Conservation (phyloP, 2,329 filamentous ascomycete species). For the Trichoderma sp. region DNA sequence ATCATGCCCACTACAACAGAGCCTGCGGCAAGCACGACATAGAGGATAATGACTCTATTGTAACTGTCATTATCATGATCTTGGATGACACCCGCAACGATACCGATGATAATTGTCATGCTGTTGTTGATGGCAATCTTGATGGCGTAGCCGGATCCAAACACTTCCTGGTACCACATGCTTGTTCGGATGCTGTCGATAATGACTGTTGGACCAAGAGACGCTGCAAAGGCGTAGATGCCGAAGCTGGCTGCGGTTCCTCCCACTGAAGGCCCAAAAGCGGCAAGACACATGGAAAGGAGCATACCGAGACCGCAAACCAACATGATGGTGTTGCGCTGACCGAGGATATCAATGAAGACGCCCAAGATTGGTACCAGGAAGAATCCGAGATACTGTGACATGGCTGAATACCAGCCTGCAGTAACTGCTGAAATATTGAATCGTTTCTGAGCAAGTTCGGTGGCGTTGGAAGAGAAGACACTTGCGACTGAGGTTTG, state of each 20-base stretch:
- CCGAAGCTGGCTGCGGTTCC: conserved; percentile 62
- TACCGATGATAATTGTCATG: conserved; percentile 62
- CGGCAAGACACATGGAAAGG: conserved; percentile 56
- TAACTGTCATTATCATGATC: conserved; percentile 60
- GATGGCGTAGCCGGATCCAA: conserved; percentile 60
- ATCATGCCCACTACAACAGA: conserved; percentile 49
- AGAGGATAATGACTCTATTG: conserved; percentile 55
- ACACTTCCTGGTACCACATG: conserved; percentile 61
- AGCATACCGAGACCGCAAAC: conserved; percentile 53
- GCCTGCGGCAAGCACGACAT: conserved; percentile 53
- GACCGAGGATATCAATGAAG: conserved; percentile 58
- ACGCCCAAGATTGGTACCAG: conserved; percentile 57
- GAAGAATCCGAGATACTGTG: conserved; percentile 60
- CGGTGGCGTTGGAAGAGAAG: conserved; percentile 60
- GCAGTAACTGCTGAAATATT: conserved; percentile 55
- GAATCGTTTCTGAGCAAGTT: conserved; percentile 62
- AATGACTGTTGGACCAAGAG: conserved; percentile 58
- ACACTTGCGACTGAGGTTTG: conserved; percentile 58
- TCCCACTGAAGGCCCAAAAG: conserved; percentile 49
- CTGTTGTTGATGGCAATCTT: conserved; percentile 65
- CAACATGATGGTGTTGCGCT: conserved; percentile 55
- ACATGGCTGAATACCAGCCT: conserved; percentile 61
- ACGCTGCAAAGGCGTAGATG: conserved; percentile 58
- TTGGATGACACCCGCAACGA: conserved; percentile 60
- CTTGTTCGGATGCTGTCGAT: conserved; percentile 62